These are phyloP conservation scores for Podospora anserina DNA, from an alignment of 495 filamentous ascomycete species.

Conservation along the genomic window DNA sequence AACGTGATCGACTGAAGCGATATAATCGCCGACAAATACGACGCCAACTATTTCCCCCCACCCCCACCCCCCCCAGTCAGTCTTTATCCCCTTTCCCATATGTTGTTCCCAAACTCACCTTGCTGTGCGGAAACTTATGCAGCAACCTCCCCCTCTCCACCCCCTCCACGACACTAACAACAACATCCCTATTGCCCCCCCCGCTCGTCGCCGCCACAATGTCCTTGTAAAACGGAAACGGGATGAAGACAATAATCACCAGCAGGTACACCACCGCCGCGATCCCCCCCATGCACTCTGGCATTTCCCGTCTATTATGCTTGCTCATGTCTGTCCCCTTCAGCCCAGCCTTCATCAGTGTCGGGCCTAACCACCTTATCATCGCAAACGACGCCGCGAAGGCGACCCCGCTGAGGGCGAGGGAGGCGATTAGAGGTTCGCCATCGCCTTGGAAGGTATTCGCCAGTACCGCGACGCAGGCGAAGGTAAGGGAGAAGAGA, in stretches of 20 bases:
- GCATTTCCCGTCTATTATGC: conserved; percentile 63
- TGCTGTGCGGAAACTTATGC: conserved; percentile 90
- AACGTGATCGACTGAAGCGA: conserved; percentile 86
- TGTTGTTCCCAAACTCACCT: conserved; percentile 44
- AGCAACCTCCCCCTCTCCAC: conserved; percentile 75
- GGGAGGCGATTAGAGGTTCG: conserved; percentile 81
- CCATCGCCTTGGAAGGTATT: conserved; percentile 81
- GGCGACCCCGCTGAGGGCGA: conserved; percentile 80
- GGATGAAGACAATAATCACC: conserved; percentile 83
- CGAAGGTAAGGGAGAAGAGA: conserved; percentile 64
- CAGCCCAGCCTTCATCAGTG: conserved; percentile 82
- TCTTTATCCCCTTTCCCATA: not conserved
- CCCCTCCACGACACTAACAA: conserved; percentile 52
- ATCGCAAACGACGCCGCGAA: conserved; percentile 77
- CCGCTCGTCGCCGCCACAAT: conserved; percentile 95
- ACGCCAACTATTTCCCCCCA: conserved; percentile 65
- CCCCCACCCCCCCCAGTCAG: not conserved
- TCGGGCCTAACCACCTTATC: conserved; percentile 90
- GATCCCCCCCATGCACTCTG: conserved; percentile 96
- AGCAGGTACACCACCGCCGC: conserved; percentile 91
- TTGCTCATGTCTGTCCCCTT: conserved; percentile 93
- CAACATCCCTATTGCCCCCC: conserved; percentile 84
- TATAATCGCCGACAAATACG: conserved; percentile 89
- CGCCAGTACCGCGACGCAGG: conserved; percentile 68
- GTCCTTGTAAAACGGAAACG: conserved; percentile 96